These are phyloP conservation scores for Tylopilus sp. DNA, from an alignment of 768 basidiomycete species.

Conservation along the genomic window DNA sequence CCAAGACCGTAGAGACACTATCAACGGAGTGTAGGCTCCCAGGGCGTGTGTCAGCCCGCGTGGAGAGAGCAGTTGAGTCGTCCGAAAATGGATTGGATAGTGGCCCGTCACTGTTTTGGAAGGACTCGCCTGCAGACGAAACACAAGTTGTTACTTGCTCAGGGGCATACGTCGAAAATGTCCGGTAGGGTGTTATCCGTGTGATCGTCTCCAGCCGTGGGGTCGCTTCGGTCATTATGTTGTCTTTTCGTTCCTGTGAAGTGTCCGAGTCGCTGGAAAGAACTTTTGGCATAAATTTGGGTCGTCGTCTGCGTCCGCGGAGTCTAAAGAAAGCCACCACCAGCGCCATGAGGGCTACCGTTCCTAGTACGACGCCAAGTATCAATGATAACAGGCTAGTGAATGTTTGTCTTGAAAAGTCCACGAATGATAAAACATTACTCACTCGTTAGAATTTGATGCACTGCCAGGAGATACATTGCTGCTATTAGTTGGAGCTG, in stretches of 20 bases:
- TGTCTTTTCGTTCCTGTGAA: background rate
- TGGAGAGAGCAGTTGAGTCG: conserved; percentile 6
- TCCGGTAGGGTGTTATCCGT: background rate
- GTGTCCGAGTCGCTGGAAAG: background rate
- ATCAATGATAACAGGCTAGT: conserved; percentile 12
- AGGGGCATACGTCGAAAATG: background rate
- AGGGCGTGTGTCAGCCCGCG: conserved; percentile 6
- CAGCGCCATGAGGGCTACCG: conserved; percentile 6
- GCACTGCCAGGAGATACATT: background rate
- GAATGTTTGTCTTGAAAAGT: conserved; percentile 1
- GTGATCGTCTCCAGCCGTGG: background rate
- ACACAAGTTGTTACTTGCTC: background rate
- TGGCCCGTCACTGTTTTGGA: conserved; percentile 6
- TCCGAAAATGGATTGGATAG: conserved; percentile 20
- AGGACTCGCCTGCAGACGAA: conserved; percentile 7
- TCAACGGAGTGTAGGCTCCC: conserved; percentile 6
- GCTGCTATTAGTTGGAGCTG: conserved; percentile 9
- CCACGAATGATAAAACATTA: background rate
- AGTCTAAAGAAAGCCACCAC: conserved; percentile 3
- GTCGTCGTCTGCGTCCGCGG: conserved; percentile 1
- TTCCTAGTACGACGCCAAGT: conserved; percentile 8
- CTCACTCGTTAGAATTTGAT: conserved; percentile 10
- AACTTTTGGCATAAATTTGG: background rate
- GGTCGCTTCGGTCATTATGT: background rate
- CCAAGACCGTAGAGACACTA: conserved; percentile 7